Base-by-base conservation (phyloP, 2,329 filamentous ascomycete genomes). In the Escovopsis weberi region DNA sequence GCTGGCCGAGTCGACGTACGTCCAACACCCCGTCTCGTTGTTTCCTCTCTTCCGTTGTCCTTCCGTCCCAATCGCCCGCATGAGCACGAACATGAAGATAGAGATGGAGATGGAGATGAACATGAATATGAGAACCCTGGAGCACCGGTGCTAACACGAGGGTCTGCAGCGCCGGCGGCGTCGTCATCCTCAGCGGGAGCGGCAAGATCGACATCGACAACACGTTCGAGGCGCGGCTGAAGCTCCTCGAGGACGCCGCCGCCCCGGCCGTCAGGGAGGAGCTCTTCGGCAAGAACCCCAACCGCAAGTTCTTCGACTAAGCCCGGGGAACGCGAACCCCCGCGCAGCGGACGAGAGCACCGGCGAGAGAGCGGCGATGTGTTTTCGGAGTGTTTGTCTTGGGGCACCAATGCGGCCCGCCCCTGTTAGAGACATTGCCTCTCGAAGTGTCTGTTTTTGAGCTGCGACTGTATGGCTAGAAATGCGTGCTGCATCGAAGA, bases 121-220 rank as follows among this genome's bases (percentile, higher is more conserved):
- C 12, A 37, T 37, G 35, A 15, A 26, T 36, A 15, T 15, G 15
- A 15, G 15, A 15, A 15, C 15, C 15, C 15, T 15, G 15, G 15
- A 15, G 15, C 15, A 15, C 15, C 15, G 15, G 15, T 15, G 15
- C 15, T 15, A 34, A 19, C 42, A 55, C 61, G 48, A 60, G 53
- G 10, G 19, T 26, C 23, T 33, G 40, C 47, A 96, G 91, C 56
- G 74, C 87, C 46, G 91, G 91, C 47, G 91, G 91, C 55, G 72
- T 94, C 45, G 62, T 75, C 45, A 78, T 98, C 50, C 66, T 94
- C 43, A 86, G 88, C 50, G 81, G 83, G 52, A 73, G 72, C 50
- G 91, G 91, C 60, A 95, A 89, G 74, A 96, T 98, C 60, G 87
- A 94, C 56, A 89, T 98, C 64, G 88, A 95, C 75, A 96, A 98